Percentiles rank a stretch among this genome's conserved stretches.
Conservation (phyloP, 78 protist genomes). For the Dictyostelium citrinum region DNA sequence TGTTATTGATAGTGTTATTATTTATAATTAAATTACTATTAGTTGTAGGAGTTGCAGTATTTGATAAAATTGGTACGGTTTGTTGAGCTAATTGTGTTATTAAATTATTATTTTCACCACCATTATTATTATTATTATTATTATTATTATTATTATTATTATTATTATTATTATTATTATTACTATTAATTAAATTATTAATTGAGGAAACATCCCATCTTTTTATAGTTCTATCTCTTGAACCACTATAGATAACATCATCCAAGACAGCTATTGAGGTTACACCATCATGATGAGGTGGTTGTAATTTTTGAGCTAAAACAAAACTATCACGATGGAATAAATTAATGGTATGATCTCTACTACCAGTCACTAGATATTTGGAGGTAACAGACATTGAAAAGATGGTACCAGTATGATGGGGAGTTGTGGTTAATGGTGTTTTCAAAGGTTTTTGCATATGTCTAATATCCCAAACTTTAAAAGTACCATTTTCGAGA, state of each 20-base stretch:
- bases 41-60: not conserved
- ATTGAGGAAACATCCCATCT: constrained; percentile 42
- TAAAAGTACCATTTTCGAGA: constrained; percentile 26
- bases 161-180: too few relatives aligned
- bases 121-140: too few relatives aligned
- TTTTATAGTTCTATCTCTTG: constrained; percentile 52
- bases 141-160: too few relatives aligned
- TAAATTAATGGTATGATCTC: constrained; percentile 58
- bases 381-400: constrained; percentile 32
- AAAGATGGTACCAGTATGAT: constrained; percentile 14
- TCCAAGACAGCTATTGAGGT: constrained; percentile 8
- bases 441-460: constrained; percentile 39
- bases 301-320: constrained; percentile 49
- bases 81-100: not conserved
- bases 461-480: constrained; percentile 57
- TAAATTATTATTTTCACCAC: not conserved
- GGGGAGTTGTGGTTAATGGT: not conserved
- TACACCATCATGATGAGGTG: constrained; percentile 71
- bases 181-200: not conserved
- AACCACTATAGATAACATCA: constrained; percentile 41
- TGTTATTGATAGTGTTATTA: not conserved
- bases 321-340: constrained; percentile 45
- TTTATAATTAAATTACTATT: not conserved
- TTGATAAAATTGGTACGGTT: not conserved
- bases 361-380: constrained; percentile 24